These are phyloP conservation scores for Raffaelea deltoideospora DNA, from an alignment of 2,329 filamentous ascomycete genomes.

Conservation along the genomic window DNA sequence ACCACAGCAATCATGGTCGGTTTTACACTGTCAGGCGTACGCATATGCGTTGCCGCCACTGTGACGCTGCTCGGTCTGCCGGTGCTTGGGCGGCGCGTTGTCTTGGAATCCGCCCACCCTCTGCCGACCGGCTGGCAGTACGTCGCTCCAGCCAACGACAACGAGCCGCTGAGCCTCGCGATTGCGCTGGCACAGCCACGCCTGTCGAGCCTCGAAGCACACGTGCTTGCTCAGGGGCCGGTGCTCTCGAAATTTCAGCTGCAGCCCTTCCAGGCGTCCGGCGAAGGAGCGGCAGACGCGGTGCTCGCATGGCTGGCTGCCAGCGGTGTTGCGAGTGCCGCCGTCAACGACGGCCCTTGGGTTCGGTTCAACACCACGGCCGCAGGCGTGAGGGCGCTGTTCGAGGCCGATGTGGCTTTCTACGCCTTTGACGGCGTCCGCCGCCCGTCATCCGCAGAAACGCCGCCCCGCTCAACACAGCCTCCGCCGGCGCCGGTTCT, in stretches of 20 bases:
- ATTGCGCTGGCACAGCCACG: constrained; percentile 6
- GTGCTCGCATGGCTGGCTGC: constrained; percentile 27
- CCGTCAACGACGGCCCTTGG: constrained; percentile 23
- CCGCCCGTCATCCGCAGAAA: too few species aligned
- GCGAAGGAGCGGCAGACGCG: constrained; percentile 16
- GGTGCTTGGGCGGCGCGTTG: background rate
- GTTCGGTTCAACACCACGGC: constrained; percentile 27
- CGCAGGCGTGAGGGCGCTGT: constrained; percentile 21
- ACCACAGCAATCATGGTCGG: too few species aligned
- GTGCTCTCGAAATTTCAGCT: constrained; percentile 22
- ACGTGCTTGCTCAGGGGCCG: background rate
- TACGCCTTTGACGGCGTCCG: constrained; percentile 23
- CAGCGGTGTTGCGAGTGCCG: constrained; percentile 19
- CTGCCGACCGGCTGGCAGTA: constrained; percentile 4
- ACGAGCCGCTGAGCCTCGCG: constrained; percentile 2
- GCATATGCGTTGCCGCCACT: too few species aligned
- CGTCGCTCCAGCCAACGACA: background rate
- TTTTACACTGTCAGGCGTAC: too few species aligned
- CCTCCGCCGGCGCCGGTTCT: constrained; percentile 25
- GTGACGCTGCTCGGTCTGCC: too few species aligned
- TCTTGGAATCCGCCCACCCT: background rate
- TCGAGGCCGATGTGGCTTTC: constrained; percentile 23
- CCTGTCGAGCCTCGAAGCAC: constrained; percentile 1
- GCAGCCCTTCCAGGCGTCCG: constrained; percentile 19
- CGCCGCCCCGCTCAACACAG: too few species aligned